Percentiles rank a stretch among this genome's conserved stretches.
These are phyloP conservation scores for Hypoxylon sp. DNA, from an alignment of 2,329 filamentous ascomycete genomes.

Conservation along the genomic window DNA sequence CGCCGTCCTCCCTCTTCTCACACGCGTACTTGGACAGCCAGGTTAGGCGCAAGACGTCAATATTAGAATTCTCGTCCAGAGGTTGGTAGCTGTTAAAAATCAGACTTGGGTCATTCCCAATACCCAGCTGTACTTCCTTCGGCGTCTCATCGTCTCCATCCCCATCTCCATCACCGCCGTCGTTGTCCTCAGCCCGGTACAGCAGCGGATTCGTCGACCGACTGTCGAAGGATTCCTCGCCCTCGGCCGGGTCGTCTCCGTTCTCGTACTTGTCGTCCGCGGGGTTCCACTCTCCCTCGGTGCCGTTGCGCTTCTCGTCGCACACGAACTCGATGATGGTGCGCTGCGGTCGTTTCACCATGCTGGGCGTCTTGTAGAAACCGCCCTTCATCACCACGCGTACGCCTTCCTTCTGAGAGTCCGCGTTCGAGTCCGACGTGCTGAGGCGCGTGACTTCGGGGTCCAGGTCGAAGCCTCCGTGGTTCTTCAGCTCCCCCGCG, in stretches of 20 bases:
- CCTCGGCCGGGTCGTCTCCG: constrained; percentile 32
- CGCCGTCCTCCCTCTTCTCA: constrained; percentile 60
- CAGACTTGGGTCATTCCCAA: constrained; percentile 68
- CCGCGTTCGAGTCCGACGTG: constrained; percentile 70
- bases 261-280: constrained; percentile 68
- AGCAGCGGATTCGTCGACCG: constrained; percentile 50
- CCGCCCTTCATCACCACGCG: constrained; percentile 75
- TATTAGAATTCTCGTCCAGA: constrained; percentile 66
- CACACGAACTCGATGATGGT: constrained; percentile 90
- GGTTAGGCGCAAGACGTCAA: constrained; percentile 76
- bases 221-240: constrained; percentile 6
- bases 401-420: constrained; percentile 77
- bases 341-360: constrained; percentile 70
- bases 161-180: constrained; percentile 54
- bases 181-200: constrained; percentile 50
- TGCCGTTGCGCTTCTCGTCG: constrained; percentile 76
- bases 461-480: constrained; percentile 71
- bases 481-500: constrained; percentile 74
- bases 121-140: constrained; percentile 65
- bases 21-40: constrained; percentile 94
- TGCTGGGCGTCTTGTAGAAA: constrained; percentile 65
- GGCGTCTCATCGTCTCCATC: constrained; percentile 55
- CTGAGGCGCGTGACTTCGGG: constrained; percentile 75
- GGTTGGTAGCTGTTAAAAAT: constrained; percentile 79
- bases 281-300: constrained; percentile 74